A percentile compares a stretch with the other conserved stretches of the same genome.
These are phyloP conservation scores for Lobosporangium transversale DNA, from an alignment of 192 early-diverging fungal genomes.

Conservation along the genomic window DNA sequence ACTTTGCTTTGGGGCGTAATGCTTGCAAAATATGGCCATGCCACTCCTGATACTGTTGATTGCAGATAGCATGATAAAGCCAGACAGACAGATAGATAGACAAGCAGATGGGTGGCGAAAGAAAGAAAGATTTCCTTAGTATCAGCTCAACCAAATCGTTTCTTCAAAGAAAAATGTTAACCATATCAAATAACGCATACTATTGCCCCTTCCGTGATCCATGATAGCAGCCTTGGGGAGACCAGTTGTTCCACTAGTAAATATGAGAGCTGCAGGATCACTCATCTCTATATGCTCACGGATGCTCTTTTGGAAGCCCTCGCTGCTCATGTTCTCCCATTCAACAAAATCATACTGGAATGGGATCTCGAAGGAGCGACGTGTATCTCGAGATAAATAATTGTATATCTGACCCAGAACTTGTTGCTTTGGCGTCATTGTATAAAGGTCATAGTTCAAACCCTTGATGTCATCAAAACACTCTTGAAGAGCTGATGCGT, in stretches of 20 bases:
- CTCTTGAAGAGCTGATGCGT: conserved; percentile 27
- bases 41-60: conserved; percentile 20
- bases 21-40: conserved; percentile 21
- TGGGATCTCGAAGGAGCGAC: neutral
- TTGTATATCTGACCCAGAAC: neutral
- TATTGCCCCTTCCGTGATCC: conserved; percentile 56
- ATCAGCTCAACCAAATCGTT: too few relatives aligned
- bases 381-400: neutral
- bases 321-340: conserved; percentile 31
- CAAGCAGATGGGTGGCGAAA: too few relatives aligned
- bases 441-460: conserved; percentile 32
- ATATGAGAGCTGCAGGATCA: conserved; percentile 56
- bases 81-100: too few relatives aligned
- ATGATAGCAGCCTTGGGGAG: conserved; percentile 68
- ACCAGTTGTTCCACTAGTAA: conserved; percentile 69
- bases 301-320: conserved; percentile 14
- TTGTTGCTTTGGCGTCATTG: conserved; percentile 27
- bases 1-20: conserved; percentile 55
- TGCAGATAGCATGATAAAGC: too few relatives aligned
- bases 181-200: too few relatives aligned
- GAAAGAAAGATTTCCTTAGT: too few relatives aligned
- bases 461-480: conserved; percentile 29
- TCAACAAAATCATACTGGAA: conserved; percentile 39
- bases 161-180: too few relatives aligned
- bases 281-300: neutral